Evolutionary conservation across 371 early-diverging fungal species (phyloP).

Genomic region (Lichtheimia ornata): DNA sequence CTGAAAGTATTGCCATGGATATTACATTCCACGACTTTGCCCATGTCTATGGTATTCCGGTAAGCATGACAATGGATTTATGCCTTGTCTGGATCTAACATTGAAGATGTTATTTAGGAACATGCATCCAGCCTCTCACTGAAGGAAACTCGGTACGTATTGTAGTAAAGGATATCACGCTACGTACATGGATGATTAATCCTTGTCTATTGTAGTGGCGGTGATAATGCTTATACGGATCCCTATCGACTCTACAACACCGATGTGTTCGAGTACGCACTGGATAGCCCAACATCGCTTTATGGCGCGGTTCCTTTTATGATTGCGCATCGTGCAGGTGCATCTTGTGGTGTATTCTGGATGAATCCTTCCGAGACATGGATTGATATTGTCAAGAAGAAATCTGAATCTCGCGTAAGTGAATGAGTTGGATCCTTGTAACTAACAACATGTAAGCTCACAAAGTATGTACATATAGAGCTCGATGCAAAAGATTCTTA

Average conservation of each 20-base stretch:
- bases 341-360: conserved; percentile 80
- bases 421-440: background rate
- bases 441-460: background rate
- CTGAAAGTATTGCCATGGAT: conserved; percentile 91
- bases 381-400: conserved; percentile 86
- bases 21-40: conserved; percentile 83
- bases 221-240: conserved; percentile 76
- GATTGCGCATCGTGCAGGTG: conserved; percentile 78
- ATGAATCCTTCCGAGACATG: conserved; percentile 96
- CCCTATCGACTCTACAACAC: conserved; percentile 98
- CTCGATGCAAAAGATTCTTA: conserved; percentile 32
- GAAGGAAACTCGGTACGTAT: conserved; percentile 70
- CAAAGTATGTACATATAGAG: conserved; percentile 11
- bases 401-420: conserved; percentile 24
- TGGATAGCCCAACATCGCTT: conserved; percentile 92
- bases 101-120: conserved; percentile 40
- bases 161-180: background rate
- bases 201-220: conserved; percentile 49
- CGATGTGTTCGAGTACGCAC: conserved; percentile 96
- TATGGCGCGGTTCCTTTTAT: conserved; percentile 96
- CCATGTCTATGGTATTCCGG: conserved; percentile 94
- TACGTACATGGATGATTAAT: conserved; percentile 3
- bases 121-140: conserved; percentile 86
- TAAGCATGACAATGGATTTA: background rate
- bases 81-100: no score